phyloP scores from a whole-genome alignment of 495 filamentous ascomycete genomes.

The Penicillium paxilli region DNA sequence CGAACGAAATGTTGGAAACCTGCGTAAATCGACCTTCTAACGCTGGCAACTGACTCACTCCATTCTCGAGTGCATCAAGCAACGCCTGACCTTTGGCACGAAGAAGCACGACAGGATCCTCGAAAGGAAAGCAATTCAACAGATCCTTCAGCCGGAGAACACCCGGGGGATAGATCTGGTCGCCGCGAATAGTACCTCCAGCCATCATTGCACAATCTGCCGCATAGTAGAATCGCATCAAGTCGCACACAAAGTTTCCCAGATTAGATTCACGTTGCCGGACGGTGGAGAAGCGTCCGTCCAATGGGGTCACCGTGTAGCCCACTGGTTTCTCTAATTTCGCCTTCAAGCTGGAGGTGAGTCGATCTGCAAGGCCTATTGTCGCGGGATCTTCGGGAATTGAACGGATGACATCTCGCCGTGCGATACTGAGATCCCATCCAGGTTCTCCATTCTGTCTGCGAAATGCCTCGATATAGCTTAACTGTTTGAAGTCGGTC shows the following conservation, averaged over 20 bases:
- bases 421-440: constrained; percentile 78
- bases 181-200: constrained; percentile 84
- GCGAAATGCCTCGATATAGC: constrained; percentile 76
- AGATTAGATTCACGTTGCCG: constrained; percentile 75
- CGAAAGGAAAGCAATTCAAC: constrained; percentile 82
- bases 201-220: constrained; percentile 85
- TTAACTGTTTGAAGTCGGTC: constrained; percentile 86
- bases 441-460: constrained; percentile 36
- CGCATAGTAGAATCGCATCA: constrained; percentile 80
- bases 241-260: constrained; percentile 86
- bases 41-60: constrained; percentile 74
- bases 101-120: constrained; percentile 83
- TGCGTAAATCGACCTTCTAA: constrained; percentile 76
- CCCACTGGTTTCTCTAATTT: constrained; percentile 83
- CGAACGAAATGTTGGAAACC: constrained; percentile 75
- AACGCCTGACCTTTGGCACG: constrained; percentile 65
- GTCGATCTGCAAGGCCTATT: constrained; percentile 57
- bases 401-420: constrained; percentile 67
- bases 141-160: constrained; percentile 76
- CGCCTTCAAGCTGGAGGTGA: constrained; percentile 68
- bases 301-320: constrained; percentile 74
- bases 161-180: constrained; percentile 83
- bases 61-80: constrained; percentile 77
- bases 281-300: constrained; percentile 83
- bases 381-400: constrained; percentile 62